phyloP scores from a whole-genome alignment of 257 asterid genomes.

The Solanum habrochaites region DNA sequence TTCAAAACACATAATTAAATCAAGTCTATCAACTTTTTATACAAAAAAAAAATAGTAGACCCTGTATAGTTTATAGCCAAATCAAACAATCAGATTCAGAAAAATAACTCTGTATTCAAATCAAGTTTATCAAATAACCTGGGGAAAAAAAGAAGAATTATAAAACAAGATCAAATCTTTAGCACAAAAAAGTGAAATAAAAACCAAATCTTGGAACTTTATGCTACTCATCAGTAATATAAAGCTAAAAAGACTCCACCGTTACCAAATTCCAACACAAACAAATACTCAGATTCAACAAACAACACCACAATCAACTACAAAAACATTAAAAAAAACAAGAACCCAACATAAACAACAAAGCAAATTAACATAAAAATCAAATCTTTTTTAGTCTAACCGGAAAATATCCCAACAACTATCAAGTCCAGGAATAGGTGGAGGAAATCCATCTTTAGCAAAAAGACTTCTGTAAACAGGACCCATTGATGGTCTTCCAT shows the following conservation, averaged over 20 bases:
- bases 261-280: neutral
- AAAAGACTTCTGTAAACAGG: slow-evolving; percentile 65
- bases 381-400: slow-evolving; percentile 19
- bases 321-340: neutral
- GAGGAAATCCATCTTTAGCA: slow-evolving; percentile 77
- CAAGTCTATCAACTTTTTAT: neutral
- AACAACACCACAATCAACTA: neutral
- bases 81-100: neutral
- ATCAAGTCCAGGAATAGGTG: slow-evolving; percentile 58
- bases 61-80: neutral
- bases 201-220: neutral
- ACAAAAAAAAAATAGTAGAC: neutral
- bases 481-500: slow-evolving; percentile 76
- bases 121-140: neutral
- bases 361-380: neutral
- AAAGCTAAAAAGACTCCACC: neutral
- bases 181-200: neutral
- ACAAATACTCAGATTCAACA: neutral
- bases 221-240: slow-evolving; percentile 21
- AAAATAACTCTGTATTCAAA: neutral
- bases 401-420: slow-evolving; percentile 93
- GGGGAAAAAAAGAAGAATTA: neutral
- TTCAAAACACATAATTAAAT: neutral
- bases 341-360: neutral
- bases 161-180: neutral